Evolutionary conservation across 768 basidiomycete genomes (phyloP).

Genomic region (Boletellus ananas): DNA sequence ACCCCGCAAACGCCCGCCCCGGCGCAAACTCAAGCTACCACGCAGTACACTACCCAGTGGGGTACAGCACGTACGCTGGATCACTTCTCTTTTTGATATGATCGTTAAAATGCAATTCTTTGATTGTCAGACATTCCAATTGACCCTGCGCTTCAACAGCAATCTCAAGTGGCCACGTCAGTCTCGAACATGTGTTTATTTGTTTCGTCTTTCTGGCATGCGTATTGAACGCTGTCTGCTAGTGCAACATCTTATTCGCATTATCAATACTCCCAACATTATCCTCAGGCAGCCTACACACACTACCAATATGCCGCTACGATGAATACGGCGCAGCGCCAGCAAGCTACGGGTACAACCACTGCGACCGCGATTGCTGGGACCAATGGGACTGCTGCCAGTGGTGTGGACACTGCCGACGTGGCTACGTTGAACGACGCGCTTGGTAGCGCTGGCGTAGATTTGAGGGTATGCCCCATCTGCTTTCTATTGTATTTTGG

Average conservation of each 20-base stretch:
- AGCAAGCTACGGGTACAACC: slow-evolving; percentile 17
- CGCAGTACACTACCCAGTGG: slow-evolving; percentile 39
- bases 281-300: slow-evolving; percentile 35
- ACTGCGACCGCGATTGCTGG: slow-evolving; percentile 12
- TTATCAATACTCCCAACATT: slow-evolving; percentile 39
- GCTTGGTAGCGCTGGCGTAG: slow-evolving; percentile 81
- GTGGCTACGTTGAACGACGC: slow-evolving; percentile 81
- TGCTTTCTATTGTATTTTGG: not conserved
- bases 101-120: slow-evolving; percentile 1
- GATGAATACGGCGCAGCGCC: slow-evolving; percentile 32
- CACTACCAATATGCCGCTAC: slow-evolving; percentile 42
- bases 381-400: slow-evolving; percentile 22
- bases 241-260: slow-evolving; percentile 50
- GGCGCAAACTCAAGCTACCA: slow-evolving; percentile 26
- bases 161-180: slow-evolving; percentile 47
- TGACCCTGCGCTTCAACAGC: slow-evolving; percentile 65
- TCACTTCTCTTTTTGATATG: not conserved
- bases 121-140: slow-evolving; percentile 52
- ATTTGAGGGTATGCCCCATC: slow-evolving; percentile 56
- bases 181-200: slow-evolving; percentile 6
- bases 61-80: slow-evolving; percentile 33
- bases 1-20: slow-evolving; percentile 32
- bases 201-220: too few relatives aligned
- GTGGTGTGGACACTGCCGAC: slow-evolving; percentile 59
- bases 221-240: slow-evolving; percentile 7